Conservation (phyloP, 345 rosid genomes). For the Pugionium dolabratum region DNA sequence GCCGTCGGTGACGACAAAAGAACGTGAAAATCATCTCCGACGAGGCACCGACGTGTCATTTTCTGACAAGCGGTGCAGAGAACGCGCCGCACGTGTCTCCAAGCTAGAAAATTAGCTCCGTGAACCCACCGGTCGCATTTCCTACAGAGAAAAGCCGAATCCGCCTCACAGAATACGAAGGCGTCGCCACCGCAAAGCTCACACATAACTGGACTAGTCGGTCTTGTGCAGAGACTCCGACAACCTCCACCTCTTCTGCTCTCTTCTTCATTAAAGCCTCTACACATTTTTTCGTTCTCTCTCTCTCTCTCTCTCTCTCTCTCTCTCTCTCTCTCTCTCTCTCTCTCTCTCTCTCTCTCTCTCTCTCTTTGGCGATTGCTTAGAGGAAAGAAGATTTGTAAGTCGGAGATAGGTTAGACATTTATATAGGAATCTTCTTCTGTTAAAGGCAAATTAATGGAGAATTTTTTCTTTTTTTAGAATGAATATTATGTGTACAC, state of each 20-base stretch:
- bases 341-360: too few relatives aligned
- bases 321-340: too few relatives aligned
- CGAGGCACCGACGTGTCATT: constrained; percentile 57
- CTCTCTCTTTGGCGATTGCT: too few relatives aligned
- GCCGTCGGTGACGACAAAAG: not conserved
- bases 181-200: constrained; percentile 68
- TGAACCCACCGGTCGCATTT: constrained; percentile 78
- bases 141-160: constrained; percentile 67
- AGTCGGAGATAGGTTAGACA: too few relatives aligned
- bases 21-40: constrained; percentile 54
- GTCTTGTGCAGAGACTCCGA: constrained; percentile 31
- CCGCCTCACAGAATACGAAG: constrained; percentile 74
- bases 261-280: too few relatives aligned
- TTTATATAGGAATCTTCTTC: too few relatives aligned
- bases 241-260: constrained; percentile 29
- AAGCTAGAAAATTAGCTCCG: constrained; percentile 77
- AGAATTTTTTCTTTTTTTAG: too few relatives aligned
- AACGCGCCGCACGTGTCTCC: constrained; percentile 71
- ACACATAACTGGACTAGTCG: constrained; percentile 43
- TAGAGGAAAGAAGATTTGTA: too few relatives aligned
- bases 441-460: too few relatives aligned
- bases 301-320: too few relatives aligned
- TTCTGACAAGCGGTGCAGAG: constrained; percentile 65
- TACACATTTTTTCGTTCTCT: too few relatives aligned
- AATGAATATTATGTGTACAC: too few relatives aligned